Evolutionary conservation across 306 rosid genomes (phyloP), one percentile per base, ranked within the genome.

Genomic region (Quercus dentata): DNA sequence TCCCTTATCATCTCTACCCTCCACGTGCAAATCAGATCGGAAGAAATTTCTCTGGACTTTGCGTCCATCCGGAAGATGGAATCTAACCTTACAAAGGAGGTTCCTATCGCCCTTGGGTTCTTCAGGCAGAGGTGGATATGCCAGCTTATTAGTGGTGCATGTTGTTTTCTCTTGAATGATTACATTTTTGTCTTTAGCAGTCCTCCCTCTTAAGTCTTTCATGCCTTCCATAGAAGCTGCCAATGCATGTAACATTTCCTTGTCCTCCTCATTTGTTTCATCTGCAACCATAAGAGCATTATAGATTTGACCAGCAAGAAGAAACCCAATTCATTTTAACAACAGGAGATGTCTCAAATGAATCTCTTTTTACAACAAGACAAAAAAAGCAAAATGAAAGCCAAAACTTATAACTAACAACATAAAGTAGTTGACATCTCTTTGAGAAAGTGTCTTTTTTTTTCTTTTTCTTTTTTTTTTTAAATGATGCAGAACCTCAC

Each of bases 21-120:
- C 35, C 35, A 31, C 6, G 6, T 31, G 35, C 6, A 31, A 1
- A 84, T 95, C 94, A 21, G 87, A 33, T 19, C 89, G 94, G 11
- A 91, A 79, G 81, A 95, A 93, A 83, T 82, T 93, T 15, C 98
- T 90, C 86, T 89, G 97, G 69, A 82, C 92, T 69, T 98, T 88
- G 25, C 91, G 89, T 52, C 99, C 99, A 41, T 90, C 91, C 18
- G 94, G 98, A 83, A 95, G 97, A 78, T 97, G 93, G 5, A 95
- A 83, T 52, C 98, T 97, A 33, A 93, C 97, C 83, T 88, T 83
- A 81, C 98, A 95, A 1, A 91, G 82, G 68, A 93, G 96, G 71
- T 56, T 87, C 87, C 79, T 87, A 73, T 93, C 97, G 82, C 87
- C 97, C 81, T 84, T 91, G 63, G 98, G 97, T 80, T 95, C 99